A percentile compares a stretch with the other conserved stretches of the same genome.
Conservation (phyloP, 208 protist species). For the Porcisia hertigi region DNA sequence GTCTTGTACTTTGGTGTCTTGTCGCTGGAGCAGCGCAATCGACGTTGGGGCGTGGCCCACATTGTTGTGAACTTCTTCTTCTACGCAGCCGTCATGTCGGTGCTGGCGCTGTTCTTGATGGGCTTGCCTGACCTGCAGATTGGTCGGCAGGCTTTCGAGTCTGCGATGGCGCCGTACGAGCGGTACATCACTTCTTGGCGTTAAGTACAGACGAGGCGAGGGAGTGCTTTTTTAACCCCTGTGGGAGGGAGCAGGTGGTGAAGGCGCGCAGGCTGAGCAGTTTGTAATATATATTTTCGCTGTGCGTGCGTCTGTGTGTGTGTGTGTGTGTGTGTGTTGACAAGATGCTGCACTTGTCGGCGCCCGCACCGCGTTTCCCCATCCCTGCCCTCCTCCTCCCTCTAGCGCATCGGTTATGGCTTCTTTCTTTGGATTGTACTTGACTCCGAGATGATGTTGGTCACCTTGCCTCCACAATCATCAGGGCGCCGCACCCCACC, state of each 20-base stretch:
- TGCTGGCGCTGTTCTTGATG: slow-evolving; percentile 78
- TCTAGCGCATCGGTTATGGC: background rate
- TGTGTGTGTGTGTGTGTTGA: background rate
- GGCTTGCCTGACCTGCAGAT: slow-evolving; percentile 81
- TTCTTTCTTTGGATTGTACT: background rate
- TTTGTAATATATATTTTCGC: background rate
- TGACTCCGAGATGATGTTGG: background rate
- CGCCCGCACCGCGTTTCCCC: background rate
- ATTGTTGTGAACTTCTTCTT: slow-evolving; percentile 58
- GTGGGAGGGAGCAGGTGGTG: too few species aligned
- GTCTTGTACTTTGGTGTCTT: slow-evolving; percentile 75
- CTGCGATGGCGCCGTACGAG: slow-evolving; percentile 60
- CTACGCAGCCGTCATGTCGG: slow-evolving; percentile 43
- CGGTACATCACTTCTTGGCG: slow-evolving; percentile 63
- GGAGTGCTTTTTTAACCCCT: background rate
- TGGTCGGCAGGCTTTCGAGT: slow-evolving; percentile 59
- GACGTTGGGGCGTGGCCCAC: slow-evolving; percentile 26
- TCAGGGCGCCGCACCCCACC: background rate
- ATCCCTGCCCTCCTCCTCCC: background rate
- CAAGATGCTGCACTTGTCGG: background rate
- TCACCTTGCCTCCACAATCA: background rate
- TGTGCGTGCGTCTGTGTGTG: background rate
- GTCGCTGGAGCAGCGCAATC: slow-evolving; percentile 39
- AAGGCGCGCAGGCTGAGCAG: background rate
- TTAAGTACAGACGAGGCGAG: background rate